These are phyloP conservation scores for Tetrahymena malaccensis DNA, from an alignment of 73 alveolate species.

Conservation along the genomic window DNA sequence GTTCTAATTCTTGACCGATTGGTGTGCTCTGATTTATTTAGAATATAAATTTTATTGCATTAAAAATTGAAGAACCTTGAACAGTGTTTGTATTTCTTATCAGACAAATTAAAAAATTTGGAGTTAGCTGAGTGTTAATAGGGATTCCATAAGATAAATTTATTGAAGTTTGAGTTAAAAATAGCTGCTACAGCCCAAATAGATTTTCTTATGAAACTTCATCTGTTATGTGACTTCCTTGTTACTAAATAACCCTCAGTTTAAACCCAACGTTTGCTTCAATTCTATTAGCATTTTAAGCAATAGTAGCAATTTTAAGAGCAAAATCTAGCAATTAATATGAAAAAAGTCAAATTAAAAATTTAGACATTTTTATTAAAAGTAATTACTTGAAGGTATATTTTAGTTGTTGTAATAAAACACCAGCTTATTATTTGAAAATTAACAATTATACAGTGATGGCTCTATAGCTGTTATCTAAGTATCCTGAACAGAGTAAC, in stretches of 20 bases:
- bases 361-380: no score
- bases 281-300: background rate
- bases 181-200: background rate
- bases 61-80: background rate
- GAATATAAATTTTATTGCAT: background rate
- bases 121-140: background rate
- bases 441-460: background rate
- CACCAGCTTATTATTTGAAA: background rate
- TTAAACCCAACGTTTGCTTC: background rate
- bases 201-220: background rate
- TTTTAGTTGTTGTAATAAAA: background rate
- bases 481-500: background rate
- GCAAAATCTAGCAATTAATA: background rate
- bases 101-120: background rate
- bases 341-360: no score
- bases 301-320: background rate
- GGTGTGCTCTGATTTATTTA: background rate
- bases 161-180: background rate
- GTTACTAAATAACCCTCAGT: background rate
- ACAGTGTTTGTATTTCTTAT: background rate
- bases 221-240: background rate
- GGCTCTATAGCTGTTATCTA: background rate
- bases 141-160: background rate
- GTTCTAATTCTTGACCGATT: background rate
- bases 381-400: background rate